phyloP scores from a whole-genome alignment of 2,329 filamentous ascomycete species.

The Cordyceps tenuipes region DNA sequence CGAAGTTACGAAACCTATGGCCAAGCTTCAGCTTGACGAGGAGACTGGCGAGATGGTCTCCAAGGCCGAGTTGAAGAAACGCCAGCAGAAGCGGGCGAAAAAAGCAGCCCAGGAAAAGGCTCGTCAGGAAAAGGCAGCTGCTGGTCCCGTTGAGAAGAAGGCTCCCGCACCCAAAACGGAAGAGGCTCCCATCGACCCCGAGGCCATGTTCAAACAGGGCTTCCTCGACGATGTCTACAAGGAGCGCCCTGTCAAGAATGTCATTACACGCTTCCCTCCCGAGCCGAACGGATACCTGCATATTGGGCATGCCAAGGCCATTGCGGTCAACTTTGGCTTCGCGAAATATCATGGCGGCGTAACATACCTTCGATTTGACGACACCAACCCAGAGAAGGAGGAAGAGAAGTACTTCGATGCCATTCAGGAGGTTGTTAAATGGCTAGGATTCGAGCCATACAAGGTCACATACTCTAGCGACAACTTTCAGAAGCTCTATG shows the following conservation, averaged over 20 bases:
- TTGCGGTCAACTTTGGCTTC: constrained; percentile 94
- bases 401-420: constrained; percentile 82
- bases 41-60: constrained; percentile 58
- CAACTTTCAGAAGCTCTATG: constrained; percentile 81
- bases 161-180: constrained; percentile 36
- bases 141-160: constrained; percentile 29
- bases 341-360: constrained; percentile 70
- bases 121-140: constrained; percentile 74
- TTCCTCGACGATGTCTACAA: constrained; percentile 67
- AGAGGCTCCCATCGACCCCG: constrained; percentile 39
- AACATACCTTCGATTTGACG: constrained; percentile 59
- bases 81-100: constrained; percentile 47
- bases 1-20: constrained; percentile 36
- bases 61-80: constrained; percentile 54
- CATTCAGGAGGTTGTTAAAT: constrained; percentile 81
- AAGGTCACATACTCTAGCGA: constrained; percentile 79
- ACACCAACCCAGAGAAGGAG: constrained; percentile 91
- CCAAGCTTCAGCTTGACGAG: constrained; percentile 53
- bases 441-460: constrained; percentile 54
- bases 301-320: constrained; percentile 91
- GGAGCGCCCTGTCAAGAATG: constrained; percentile 52
- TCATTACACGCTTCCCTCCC: constrained; percentile 68
- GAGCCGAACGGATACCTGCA: constrained; percentile 92
- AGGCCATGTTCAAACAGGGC: constrained; percentile 72
- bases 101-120: constrained; percentile 56